A percentile compares a stretch with the other conserved stretches of the same genome.
Evolutionary conservation across 1,139 yeast genomes (phyloP).

Genomic region (Geotrichum candidum): DNA sequence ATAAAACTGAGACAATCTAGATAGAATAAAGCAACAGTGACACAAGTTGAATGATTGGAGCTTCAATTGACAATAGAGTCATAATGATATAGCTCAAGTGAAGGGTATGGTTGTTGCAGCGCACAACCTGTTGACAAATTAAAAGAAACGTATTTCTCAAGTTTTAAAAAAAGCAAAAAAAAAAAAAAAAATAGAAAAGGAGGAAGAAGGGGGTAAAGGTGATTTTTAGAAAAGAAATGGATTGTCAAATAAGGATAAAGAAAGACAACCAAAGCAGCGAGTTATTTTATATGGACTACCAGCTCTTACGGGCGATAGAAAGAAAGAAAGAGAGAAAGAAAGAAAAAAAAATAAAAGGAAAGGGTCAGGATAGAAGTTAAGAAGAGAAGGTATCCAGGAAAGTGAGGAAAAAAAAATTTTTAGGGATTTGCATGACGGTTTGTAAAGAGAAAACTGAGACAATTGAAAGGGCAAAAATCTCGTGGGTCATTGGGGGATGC

Average conservation of each 20-base stretch:
- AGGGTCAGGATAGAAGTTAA: not conserved
- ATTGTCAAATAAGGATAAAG: not conserved
- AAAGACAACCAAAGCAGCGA: not conserved
- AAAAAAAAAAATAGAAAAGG: not conserved
- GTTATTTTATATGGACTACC: not conserved
- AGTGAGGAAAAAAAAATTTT: not conserved
- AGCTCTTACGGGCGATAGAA: not conserved
- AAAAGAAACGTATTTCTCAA: not conserved
- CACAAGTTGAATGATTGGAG: not conserved
- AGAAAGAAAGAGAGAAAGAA: not conserved
- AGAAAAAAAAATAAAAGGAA: not conserved
- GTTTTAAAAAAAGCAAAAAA: not conserved
- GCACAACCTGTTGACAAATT: not conserved
- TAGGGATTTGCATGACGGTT: not conserved
- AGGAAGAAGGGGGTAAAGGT: not conserved
- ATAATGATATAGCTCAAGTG: not conserved
- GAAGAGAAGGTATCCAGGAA: not conserved
- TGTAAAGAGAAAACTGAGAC: not conserved
- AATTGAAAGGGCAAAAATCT: not conserved
- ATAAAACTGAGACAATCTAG: conserved; percentile 1
- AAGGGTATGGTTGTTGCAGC: not conserved
- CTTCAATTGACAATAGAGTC: not conserved
- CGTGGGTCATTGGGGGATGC: not conserved
- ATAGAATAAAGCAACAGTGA: not conserved
- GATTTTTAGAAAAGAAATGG: not conserved